phyloP scores from a whole-genome alignment of 2,329 filamentous ascomycete genomes.

The Colletotrichum sp. region DNA sequence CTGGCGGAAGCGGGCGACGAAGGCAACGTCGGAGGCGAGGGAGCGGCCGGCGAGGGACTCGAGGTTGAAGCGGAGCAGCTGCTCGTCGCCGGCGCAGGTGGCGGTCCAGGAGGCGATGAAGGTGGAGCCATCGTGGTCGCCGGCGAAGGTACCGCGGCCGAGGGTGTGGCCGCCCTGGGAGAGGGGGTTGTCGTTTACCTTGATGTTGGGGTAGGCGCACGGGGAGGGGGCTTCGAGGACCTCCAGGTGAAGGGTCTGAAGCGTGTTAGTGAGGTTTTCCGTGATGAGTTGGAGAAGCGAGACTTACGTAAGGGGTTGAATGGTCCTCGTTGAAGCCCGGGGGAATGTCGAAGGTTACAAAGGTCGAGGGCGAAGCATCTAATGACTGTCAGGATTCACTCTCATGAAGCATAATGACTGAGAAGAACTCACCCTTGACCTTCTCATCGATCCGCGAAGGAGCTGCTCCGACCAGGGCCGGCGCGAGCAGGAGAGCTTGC shows the following conservation, averaged over 20 bases:
- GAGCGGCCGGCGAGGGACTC: conserved; percentile 45
- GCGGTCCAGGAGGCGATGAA: conserved; percentile 53
- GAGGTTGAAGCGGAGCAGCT: conserved; percentile 50
- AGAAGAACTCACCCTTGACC: neutral
- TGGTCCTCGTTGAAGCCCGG: conserved; percentile 10
- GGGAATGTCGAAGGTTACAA: conserved; percentile 21
- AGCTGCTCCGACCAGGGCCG: conserved; percentile 36
- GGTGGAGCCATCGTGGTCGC: conserved; percentile 37
- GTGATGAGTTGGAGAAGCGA: neutral
- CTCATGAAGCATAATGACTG: neutral
- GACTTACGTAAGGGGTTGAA: conserved; percentile 3
- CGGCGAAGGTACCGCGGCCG: conserved; percentile 46
- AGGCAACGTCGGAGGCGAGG: conserved; percentile 39
- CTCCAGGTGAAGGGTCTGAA: conserved; percentile 46
- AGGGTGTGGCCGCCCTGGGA: conserved; percentile 41
- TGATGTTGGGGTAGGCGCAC: conserved; percentile 53
- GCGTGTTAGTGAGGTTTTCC: neutral
- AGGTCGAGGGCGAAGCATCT: conserved; percentile 11
- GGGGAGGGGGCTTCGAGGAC: conserved; percentile 48
- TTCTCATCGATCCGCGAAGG: conserved; percentile 3
- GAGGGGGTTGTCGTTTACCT: conserved; percentile 50
- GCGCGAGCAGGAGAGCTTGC: conserved; percentile 36
- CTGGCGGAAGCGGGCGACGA: conserved; percentile 53
- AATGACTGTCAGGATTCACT: neutral
- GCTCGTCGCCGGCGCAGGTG: conserved; percentile 48